Evolutionary conservation across 2,329 filamentous ascomycete genomes (phyloP), one percentile per base, ranked within the genome.

Genomic region (Cladosporium sp.): DNA sequence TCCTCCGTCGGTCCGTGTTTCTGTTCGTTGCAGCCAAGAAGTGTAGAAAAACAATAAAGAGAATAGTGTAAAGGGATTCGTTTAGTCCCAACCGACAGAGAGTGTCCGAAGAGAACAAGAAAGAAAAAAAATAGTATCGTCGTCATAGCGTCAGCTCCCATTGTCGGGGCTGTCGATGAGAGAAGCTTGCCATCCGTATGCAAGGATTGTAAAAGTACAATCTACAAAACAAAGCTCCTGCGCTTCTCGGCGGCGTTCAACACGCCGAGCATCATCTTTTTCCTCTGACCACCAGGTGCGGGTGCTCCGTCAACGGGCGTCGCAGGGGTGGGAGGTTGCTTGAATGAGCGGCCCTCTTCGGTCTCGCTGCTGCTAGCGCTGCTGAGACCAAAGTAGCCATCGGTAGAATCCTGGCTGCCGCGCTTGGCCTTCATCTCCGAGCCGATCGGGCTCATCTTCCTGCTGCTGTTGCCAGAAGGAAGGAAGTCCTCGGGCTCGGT

Each of bases 161-260:
- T 5, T n/a, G 35, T 31, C 31, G 12, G 31, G 33, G 26, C 33
- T 59, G 56, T 23, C 56, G 14, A 40, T 35, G 8, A 26, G 18
- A 11, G 21, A 31, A 57, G 33, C 6, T 57, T 16, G n/a, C 55
- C 55, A n/a, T 37, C 56, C 23, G 37, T 16, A 29, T 46, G 56
- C 21, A 33, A 55, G 21, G 21, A 57, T 57, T 37, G n/a, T 57
- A 16, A 35, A 33, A 21, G 23, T 57, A 28, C 31, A 37, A 33
- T 26, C 64, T 72, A 89, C 75, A 85, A 85, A 75, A 86, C 79
- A 67, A 85, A 82, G 79, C 86, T 90, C 85, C 92, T 96, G 79
- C 93, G 91, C 87, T 96, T 97, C 83, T 96, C 93, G 68, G 89
- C 89, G 76, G 89, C 90, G 71, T 91, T 93, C 71, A 97, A 85